A percentile compares a stretch with the other conserved stretches of the same genome.
Evolutionary conservation across 768 basidiomycete genomes (phyloP).

Genomic region (Candolleomyces efflorescens): DNA sequence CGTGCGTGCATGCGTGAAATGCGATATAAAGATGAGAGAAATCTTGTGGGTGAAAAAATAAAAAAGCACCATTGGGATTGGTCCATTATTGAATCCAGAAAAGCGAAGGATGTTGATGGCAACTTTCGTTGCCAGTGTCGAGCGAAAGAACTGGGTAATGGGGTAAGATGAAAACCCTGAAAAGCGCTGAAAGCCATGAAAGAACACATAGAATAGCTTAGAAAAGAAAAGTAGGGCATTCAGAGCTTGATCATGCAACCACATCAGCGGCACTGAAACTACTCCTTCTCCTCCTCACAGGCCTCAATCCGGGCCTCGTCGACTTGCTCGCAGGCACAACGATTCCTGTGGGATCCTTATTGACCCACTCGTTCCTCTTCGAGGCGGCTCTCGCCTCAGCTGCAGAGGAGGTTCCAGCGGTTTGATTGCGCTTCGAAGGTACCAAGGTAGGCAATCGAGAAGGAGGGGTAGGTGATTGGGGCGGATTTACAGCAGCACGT

Average conservation of each 20-base stretch:
- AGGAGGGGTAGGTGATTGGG: slow-evolving; percentile 67
- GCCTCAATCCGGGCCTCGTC: slow-evolving; percentile 70
- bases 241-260: slow-evolving; percentile 51
- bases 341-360: slow-evolving; percentile 61
- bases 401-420: slow-evolving; percentile 47
- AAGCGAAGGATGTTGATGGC: too few species aligned
- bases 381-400: slow-evolving; percentile 32
- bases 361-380: slow-evolving; percentile 60
- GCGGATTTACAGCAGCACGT: slow-evolving; percentile 32
- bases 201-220: slow-evolving; percentile 13
- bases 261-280: slow-evolving; percentile 88
- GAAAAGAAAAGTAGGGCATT: slow-evolving; percentile 12
- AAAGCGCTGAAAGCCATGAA: slow-evolving; percentile 2
- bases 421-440: slow-evolving; percentile 50
- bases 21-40: too few species aligned
- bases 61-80: too few species aligned
- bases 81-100: too few species aligned
- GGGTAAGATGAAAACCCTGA: not conserved
- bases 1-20: too few species aligned
- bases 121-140: too few species aligned
- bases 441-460: slow-evolving; percentile 76
- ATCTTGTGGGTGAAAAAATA: too few species aligned
- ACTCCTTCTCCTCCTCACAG: slow-evolving; percentile 71
- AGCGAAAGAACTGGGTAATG: not conserved
- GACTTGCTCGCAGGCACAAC: slow-evolving; percentile 71